These are phyloP conservation scores for Stenogyne calaminthoides DNA, from an alignment of 305 asterid species.

Conservation along the genomic window DNA sequence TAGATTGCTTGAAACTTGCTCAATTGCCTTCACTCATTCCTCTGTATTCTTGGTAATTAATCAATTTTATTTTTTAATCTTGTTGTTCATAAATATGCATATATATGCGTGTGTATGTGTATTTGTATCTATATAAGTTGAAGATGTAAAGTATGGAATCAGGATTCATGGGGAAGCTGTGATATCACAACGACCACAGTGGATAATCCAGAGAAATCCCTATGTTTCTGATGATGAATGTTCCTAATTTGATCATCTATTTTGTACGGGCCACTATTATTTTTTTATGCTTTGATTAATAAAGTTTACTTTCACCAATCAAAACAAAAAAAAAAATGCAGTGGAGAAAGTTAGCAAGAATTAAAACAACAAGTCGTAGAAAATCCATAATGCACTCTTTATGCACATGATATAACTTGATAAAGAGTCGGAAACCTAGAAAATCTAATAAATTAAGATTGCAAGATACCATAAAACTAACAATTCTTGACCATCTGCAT, in stretches of 20 bases:
- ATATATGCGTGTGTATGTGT: background rate
- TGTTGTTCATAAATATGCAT: background rate
- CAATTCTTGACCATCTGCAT: too few relatives aligned
- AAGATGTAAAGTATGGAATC: background rate
- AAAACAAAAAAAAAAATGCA: too few relatives aligned
- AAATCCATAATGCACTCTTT: background rate
- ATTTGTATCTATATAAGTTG: background rate
- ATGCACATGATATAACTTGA: background rate
- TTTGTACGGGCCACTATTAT: too few relatives aligned
- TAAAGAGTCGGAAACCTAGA: background rate
- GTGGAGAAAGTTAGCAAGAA: too few relatives aligned
- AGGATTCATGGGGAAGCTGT: slow-evolving; percentile 91
- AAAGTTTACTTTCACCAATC: too few relatives aligned
- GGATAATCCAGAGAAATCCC: slow-evolving; percentile 46
- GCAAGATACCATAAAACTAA: background rate
- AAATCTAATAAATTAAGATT: background rate
- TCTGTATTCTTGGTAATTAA: slow-evolving; percentile 72
- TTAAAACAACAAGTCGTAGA: background rate
- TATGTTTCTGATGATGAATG: slow-evolving; percentile 46
- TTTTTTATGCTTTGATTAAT: too few relatives aligned
- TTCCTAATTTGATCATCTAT: slow-evolving; percentile 12
- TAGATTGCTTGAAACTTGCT: slow-evolving; percentile 69
- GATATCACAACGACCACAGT: slow-evolving; percentile 58
- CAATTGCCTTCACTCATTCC: slow-evolving; percentile 58
- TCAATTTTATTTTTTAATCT: background rate